phyloP scores from a whole-genome alignment of 768 basidiomycete species.

The Trametes villosa region DNA sequence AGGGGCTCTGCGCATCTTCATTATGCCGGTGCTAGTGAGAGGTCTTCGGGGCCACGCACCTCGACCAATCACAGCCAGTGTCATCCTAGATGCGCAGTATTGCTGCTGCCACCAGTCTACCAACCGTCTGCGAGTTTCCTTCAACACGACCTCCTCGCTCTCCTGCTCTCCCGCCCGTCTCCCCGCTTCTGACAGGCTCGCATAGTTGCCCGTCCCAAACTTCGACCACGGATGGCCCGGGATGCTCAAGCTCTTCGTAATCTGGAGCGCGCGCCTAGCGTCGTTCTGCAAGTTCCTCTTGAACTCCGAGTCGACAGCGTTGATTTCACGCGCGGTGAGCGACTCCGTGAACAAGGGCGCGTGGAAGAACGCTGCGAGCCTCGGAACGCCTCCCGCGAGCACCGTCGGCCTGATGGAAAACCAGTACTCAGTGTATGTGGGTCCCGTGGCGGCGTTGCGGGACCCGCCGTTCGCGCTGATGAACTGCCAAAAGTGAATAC shows the following conservation, averaged over 20 bases:
- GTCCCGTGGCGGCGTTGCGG: conserved; percentile 57
- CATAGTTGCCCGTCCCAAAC: conserved; percentile 53
- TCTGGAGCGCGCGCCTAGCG: conserved; percentile 51
- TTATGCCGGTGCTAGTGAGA: not conserved
- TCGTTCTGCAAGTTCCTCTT: conserved; percentile 57
- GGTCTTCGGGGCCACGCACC: conserved; percentile 23
- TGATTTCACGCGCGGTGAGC: conserved; percentile 52
- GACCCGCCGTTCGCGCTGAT: conserved; percentile 46
- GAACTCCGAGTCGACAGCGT: conserved; percentile 61
- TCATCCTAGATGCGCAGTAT: conserved; percentile 45
- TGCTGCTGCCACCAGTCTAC: conserved; percentile 43
- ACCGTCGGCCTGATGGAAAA: conserved; percentile 34
- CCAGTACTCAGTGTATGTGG: conserved; percentile 51
- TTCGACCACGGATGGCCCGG: conserved; percentile 48
- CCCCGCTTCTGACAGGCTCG: conserved; percentile 28
- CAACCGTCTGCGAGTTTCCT: conserved; percentile 36
- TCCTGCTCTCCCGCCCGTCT: conserved; percentile 29
- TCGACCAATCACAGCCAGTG: conserved; percentile 40
- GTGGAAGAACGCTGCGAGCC: conserved; percentile 53
- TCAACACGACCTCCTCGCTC: conserved; percentile 44
- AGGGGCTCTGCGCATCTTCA: conserved; percentile 34
- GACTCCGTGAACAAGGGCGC: conserved; percentile 51
- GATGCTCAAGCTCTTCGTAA: conserved; percentile 48
- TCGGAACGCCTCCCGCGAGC: conserved; percentile 40
- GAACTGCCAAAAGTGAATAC: conserved; percentile 25